Evolutionary conservation across 495 filamentous ascomycete genomes (phyloP).

Genomic region (Penicillium manginii): DNA sequence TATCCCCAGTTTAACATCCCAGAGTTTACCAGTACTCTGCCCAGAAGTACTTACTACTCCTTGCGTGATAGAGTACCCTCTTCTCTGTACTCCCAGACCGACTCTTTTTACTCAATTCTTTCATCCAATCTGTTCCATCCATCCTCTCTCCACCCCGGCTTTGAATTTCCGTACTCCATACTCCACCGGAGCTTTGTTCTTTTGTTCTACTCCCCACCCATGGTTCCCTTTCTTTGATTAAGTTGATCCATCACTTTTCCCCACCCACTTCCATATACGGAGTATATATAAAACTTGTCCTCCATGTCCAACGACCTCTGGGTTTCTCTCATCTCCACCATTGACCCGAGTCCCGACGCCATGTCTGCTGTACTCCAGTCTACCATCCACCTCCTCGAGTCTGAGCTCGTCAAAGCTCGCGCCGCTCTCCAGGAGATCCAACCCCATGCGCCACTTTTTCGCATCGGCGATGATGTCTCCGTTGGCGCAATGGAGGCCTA

Average conservation of each 20-base stretch:
- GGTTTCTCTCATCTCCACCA: slow-evolving; percentile 38
- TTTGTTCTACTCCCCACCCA: background rate
- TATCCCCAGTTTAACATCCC: no score
- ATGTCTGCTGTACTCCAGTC: slow-evolving; percentile 50
- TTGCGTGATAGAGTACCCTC: background rate
- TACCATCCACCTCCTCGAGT: slow-evolving; percentile 48
- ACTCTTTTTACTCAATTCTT: slow-evolving; percentile 28
- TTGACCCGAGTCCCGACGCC: slow-evolving; percentile 38
- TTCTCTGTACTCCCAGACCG: slow-evolving; percentile 14
- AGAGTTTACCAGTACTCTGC: no score
- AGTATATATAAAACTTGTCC: slow-evolving; percentile 5
- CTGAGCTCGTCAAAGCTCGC: slow-evolving; percentile 48
- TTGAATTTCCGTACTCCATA: slow-evolving; percentile 24
- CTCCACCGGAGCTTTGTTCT: slow-evolving; percentile 20
- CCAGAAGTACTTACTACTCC: no score
- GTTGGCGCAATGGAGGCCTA: slow-evolving; percentile 47
- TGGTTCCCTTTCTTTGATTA: background rate
- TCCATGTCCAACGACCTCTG: slow-evolving; percentile 46
- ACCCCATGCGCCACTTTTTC: slow-evolving; percentile 35
- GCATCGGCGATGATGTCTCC: slow-evolving; percentile 43
- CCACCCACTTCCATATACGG: background rate
- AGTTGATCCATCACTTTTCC: slow-evolving; percentile 1
- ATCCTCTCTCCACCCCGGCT: slow-evolving; percentile 18
- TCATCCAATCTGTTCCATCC: slow-evolving; percentile 14
- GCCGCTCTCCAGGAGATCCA: slow-evolving; percentile 49